A percentile compares a stretch with the other conserved stretches of the same genome.
These are phyloP conservation scores for Zymoseptoria brevis DNA, from an alignment of 2,329 filamentous ascomycete species.

Conservation along the genomic window DNA sequence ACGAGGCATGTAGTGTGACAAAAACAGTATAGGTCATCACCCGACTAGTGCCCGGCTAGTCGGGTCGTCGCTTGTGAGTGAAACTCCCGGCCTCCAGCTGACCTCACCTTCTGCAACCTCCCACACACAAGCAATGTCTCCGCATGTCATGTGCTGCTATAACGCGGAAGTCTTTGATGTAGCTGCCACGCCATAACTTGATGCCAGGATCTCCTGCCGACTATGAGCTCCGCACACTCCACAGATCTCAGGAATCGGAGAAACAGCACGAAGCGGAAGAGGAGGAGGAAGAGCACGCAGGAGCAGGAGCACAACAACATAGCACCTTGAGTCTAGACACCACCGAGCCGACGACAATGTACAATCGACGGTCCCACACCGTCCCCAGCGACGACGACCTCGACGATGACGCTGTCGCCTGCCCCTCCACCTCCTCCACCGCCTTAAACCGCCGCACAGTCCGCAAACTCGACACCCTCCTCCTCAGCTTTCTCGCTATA, in stretches of 20 bases:
- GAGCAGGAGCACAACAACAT: not conserved
- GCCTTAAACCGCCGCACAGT: slow-evolving; percentile 31
- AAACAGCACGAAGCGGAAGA: not conserved
- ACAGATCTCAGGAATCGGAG: not conserved
- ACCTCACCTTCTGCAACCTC: not conserved
- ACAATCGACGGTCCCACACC: not conserved
- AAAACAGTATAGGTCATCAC: not conserved
- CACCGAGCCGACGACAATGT: not conserved
- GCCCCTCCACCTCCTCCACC: not conserved
- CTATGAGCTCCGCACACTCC: not conserved
- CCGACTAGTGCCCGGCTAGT: not conserved
- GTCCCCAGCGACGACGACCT: not conserved
- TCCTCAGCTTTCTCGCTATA: slow-evolving; percentile 45
- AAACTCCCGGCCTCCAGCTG: not conserved
- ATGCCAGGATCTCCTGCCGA: not conserved
- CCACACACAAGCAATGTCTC: not conserved
- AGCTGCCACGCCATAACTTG: not conserved
- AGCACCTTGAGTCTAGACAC: not conserved
- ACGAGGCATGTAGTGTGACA: no score
- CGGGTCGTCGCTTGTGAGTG: not conserved
- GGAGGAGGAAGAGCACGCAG: not conserved
- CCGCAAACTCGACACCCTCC: slow-evolving; percentile 42
- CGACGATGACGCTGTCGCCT: not conserved
- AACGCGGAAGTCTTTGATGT: not conserved
- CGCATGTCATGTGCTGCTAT: not conserved